Evolutionary conservation across 331 rosid genomes (phyloP).

Genomic region (Rhamnella rubrinervis): DNA sequence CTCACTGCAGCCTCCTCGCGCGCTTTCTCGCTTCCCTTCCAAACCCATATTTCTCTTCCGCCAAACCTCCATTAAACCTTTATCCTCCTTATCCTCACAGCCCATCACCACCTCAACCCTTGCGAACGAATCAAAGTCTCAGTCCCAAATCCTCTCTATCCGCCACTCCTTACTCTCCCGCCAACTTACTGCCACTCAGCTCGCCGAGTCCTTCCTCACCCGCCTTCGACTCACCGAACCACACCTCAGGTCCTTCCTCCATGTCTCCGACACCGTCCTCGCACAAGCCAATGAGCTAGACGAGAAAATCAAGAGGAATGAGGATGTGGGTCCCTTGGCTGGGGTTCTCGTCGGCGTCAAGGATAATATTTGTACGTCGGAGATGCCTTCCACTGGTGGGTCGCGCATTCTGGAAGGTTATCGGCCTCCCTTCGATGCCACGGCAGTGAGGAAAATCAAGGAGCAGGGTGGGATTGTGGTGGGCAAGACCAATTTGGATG

Average conservation of each 20-base stretch:
- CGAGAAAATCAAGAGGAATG: conserved; percentile 39
- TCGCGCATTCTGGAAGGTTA: conserved; percentile 74
- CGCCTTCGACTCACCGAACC: conserved; percentile 77
- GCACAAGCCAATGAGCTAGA: conserved; percentile 58
- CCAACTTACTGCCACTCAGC: conserved; percentile 56
- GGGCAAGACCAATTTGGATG: conserved; percentile 95
- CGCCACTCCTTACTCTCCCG: conserved; percentile 82
- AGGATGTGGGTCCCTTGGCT: conserved; percentile 75
- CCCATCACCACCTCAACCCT: conserved; percentile 41
- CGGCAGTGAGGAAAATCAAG: conserved; percentile 71
- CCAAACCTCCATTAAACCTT: conserved; percentile 30
- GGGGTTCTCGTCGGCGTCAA: conserved; percentile 84
- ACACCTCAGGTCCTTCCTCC: conserved; percentile 76
- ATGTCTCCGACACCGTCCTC: conserved; percentile 52
- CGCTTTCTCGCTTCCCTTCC: conserved; percentile 53
- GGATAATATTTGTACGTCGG: conserved; percentile 84
- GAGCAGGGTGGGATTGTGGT: conserved; percentile 78
- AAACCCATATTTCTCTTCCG: conserved; percentile 35
- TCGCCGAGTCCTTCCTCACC: conserved; percentile 55
- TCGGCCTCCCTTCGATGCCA: conserved; percentile 85
- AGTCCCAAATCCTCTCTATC: conserved; percentile 63
- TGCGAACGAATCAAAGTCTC: conserved; percentile 39
- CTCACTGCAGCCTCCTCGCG: conserved; percentile 75
- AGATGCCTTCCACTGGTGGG: conserved; percentile 89
- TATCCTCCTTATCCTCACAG: conserved; percentile 41